These are phyloP conservation scores for Moesziomyces sp. DNA, from an alignment of 1,284 basidiomycete species.

Conservation along the genomic window DNA sequence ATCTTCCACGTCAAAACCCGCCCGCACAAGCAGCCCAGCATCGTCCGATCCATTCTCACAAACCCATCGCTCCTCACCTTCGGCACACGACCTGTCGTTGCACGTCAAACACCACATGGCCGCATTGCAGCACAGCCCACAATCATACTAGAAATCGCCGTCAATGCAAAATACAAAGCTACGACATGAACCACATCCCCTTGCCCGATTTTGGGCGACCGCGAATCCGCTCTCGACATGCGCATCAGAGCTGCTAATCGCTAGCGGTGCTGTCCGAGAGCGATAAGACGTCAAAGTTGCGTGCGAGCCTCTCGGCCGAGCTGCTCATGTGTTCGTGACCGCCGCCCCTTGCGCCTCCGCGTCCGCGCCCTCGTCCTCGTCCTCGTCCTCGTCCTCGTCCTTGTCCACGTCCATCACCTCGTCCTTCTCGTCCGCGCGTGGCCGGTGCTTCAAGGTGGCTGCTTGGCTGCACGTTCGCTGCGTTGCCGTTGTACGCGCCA, in stretches of 20 bases:
- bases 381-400: too few relatives aligned
- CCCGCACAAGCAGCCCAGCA: conserved; percentile 5
- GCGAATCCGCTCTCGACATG: not conserved
- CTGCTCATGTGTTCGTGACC: too few relatives aligned
- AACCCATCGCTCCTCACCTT: conserved; percentile 10
- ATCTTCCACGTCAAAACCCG: not conserved
- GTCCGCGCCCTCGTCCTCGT: too few relatives aligned
- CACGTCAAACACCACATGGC: conserved; percentile 42
- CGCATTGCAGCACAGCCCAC: conserved; percentile 32
- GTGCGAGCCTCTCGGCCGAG: too few relatives aligned
- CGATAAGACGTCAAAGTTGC: conserved; percentile 17
- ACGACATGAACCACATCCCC: too few relatives aligned
- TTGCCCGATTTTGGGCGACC: not conserved
- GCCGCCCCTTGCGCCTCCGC: too few relatives aligned
- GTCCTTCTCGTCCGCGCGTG: too few relatives aligned
- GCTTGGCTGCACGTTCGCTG: too few relatives aligned
- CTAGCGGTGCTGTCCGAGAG: conserved; percentile 24
- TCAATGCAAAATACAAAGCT: not conserved
- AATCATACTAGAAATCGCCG: conserved; percentile 9
- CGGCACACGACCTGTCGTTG: conserved; percentile 25
- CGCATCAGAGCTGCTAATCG: not conserved
- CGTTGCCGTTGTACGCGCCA: too few relatives aligned
- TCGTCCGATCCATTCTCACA: conserved; percentile 17
- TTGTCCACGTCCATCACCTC: too few relatives aligned
- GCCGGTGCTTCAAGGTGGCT: too few relatives aligned